Evolutionary conservation across 768 basidiomycete species (phyloP), one percentile per base, ranked within the genome.

Genomic region (Hericium alpestre): DNA sequence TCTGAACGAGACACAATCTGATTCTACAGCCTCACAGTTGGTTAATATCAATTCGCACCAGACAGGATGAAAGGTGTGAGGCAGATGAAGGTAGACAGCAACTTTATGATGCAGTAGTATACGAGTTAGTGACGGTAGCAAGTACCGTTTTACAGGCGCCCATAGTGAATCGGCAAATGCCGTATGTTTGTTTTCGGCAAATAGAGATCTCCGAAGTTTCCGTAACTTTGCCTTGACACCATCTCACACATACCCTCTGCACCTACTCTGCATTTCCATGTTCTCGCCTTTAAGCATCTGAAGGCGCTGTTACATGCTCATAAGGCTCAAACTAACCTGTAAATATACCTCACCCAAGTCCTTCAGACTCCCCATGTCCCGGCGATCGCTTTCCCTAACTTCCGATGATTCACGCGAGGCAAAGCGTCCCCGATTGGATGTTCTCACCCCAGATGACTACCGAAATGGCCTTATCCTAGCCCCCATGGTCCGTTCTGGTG

Each of bases 401-500:
- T 55, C 62, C 37, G 54, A 51, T 12, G 25, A 51, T 10, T 16
- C 16, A 2, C 59, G 55, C 20, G 46, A 59, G 16, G n/a, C 47
- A 6, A 63, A 63, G 15, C 62, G 62, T 7, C 57, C 57, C 18
- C 52, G 58, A 12, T 22, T 61, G 7, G 50, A 10, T 22, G 55
- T 82, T 61, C 76, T 90, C 16, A 84, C 84, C 0, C 66, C 76
- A 1, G 82, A 84, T 27, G 84, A 91, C 61, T 99, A 93, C 74
- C 86, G 85, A 61, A 79, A 90, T 72, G 94, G 93, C 10, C 75
- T 97, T 32, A 87, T 96, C 65, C 80, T 99, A n/a, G 95, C 96
- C 2, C 96, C 96, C 1, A 99, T 99, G 96, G 96, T 99, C 54
- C 81, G 93, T 66, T 95, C 91, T 57, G 91, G 93, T 59, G 86